Conservation (phyloP, 768 basidiomycete species). For the Ramaria rubella region DNA sequence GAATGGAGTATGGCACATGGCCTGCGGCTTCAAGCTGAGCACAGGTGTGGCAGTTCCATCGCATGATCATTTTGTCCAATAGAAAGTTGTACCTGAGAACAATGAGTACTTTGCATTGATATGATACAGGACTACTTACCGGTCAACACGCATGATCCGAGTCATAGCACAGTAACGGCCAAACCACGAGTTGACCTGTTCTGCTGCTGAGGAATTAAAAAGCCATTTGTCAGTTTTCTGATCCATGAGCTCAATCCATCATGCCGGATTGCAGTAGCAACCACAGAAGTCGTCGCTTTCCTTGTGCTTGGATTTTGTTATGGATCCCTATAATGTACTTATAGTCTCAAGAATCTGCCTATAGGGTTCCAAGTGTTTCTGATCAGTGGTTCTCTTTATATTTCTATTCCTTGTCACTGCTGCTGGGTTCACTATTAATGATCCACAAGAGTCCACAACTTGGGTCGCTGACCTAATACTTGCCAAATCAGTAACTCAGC, state of each 20-base stretch:
- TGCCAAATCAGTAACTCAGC: no score
- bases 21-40: background rate
- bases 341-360: no score
- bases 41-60: background rate
- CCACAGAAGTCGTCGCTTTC: conserved; percentile 14
- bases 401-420: no score
- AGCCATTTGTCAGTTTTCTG: conserved; percentile 2
- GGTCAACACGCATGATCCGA: background rate
- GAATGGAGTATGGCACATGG: background rate
- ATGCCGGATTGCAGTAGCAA: conserved; percentile 15
- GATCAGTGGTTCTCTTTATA: no score
- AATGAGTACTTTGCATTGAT: background rate
- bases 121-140: background rate
- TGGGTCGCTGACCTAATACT: no score
- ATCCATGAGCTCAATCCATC: conserved; percentile 7
- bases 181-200: conserved; percentile 21
- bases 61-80: background rate
- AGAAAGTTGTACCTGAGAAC: background rate
- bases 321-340: no score
- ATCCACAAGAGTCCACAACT: no score
- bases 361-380: no score
- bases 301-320: conserved; percentile 21
- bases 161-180: conserved; percentile 11
- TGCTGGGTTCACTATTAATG: no score
- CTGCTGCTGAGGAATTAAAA: conserved; percentile 24